These are phyloP conservation scores for Selaginella moellendorffii DNA, from an alignment of 75 land plant genomes.

Conservation along the genomic window DNA sequence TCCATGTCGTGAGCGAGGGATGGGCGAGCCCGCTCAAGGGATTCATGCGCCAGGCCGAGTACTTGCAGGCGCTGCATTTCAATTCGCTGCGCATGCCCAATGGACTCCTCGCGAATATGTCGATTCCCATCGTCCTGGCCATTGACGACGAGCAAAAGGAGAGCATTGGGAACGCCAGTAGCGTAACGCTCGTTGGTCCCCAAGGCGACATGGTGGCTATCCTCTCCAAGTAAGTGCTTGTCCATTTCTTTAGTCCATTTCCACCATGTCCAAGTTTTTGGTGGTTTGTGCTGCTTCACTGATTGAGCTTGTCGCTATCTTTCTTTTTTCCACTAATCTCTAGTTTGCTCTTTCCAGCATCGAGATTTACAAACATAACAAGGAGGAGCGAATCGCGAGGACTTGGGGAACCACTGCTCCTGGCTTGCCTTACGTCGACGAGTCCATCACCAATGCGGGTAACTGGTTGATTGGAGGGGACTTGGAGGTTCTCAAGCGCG, in stretches of 20 bases:
- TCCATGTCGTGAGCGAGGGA: slow-evolving; percentile 2
- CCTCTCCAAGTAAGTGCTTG: slow-evolving; percentile 1
- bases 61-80: slow-evolving; percentile 9
- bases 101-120: background rate
- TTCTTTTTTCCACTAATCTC: too few species aligned
- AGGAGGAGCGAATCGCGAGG: slow-evolving; percentile 5
- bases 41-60: slow-evolving; percentile 1
- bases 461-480: slow-evolving; percentile 8
- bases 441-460: background rate
- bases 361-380: slow-evolving; percentile 9
- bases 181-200: slow-evolving; percentile 1
- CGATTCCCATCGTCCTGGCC: slow-evolving; percentile 8
- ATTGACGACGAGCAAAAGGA: slow-evolving; percentile 4
- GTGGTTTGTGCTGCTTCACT: background rate
- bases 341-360: background rate
- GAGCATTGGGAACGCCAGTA: background rate
- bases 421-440: slow-evolving; percentile 2
- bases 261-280: background rate
- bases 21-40: background rate
- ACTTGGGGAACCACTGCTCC: slow-evolving; percentile 7
- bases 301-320: too few species aligned
- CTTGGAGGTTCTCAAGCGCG: slow-evolving; percentile 5
- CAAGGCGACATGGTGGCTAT: background rate
- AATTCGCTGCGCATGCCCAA: background rate
- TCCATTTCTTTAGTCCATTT: background rate